Base-by-base conservation (phyloP, 306 rosid genomes). In the Ormosia semicastrata region DNA sequence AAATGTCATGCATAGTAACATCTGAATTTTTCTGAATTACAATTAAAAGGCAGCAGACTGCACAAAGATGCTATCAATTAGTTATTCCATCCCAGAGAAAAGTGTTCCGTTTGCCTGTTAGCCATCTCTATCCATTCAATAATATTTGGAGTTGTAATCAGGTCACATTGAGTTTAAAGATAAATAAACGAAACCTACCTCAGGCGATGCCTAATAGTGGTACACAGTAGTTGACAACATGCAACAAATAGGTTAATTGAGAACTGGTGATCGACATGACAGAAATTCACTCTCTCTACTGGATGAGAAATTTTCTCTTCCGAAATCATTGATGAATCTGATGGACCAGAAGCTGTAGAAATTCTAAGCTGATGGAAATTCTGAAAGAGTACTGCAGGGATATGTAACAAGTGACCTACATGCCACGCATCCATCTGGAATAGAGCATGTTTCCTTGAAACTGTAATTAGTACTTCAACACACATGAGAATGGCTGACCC, bases 401-500 rank as follows among this genome's bases (percentile, higher is more conserved):
- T 87, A 62, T 86, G 93, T 88, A 95, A 86, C 75, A 86, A 78
- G 67, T 90, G 90, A 49, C 94, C 98, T 70, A 91, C 88, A 78
- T 91, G 95, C 87, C 93, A 86, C 70, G 81, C 83, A 71, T 90
- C 89, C 97, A 90, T 89, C 47, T 85, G 81, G 84, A 85, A 95
- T 15, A 89, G 75, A 80, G 92, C 81, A 56, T 85, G 91, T 80
- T 89, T 95, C 83, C 97, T 93, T 29, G 93, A 91, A 67, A 91
- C 76, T 85, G 94, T 87, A 76, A 75, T 80, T 14, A 93, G 95
- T 74, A 93, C 92, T 84, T 93, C 93, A 89, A 93, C 92, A 80
- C 98, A 88, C 99, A 95, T 93, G 75, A 93, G 95, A 89, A 93
- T 85, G 79, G 91, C 89, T 17, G 99, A 68, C 85, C 98, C 98